Percentiles rank a stretch among this genome's conserved stretches.
These are phyloP conservation scores for Tephrocybe sp. DNA, from an alignment of 768 basidiomycete genomes.

Conservation along the genomic window DNA sequence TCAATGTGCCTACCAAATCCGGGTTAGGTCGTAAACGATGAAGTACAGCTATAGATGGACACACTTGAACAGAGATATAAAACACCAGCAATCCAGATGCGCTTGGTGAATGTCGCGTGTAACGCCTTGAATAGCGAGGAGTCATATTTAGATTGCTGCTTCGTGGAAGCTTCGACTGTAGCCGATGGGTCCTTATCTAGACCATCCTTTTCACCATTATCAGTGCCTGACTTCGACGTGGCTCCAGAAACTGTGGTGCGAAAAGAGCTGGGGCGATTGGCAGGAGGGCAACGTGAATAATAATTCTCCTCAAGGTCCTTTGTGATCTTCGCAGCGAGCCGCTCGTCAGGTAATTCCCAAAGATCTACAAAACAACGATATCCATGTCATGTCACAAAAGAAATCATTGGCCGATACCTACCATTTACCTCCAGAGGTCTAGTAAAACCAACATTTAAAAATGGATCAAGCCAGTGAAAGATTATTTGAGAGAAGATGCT, in stretches of 20 bases:
- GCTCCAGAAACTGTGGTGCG: neutral
- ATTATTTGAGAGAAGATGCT: conserved; percentile 36
- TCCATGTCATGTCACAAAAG: neutral
- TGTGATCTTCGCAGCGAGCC: conserved; percentile 32
- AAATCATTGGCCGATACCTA: conserved; percentile 13
- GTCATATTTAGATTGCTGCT: conserved; percentile 30
- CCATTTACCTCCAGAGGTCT: conserved; percentile 50
- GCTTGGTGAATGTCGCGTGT: conserved; percentile 40
- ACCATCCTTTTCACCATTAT: no score
- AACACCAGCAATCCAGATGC: conserved; percentile 47
- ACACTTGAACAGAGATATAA: conserved; percentile 43
- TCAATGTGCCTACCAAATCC: conserved; percentile 37
- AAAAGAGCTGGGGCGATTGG: conserved; percentile 28
- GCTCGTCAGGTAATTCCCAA: conserved; percentile 37
- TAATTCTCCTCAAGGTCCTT: conserved; percentile 38
- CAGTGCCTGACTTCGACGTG: neutral
- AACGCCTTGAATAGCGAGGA: conserved; percentile 49
- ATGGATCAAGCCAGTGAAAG: conserved; percentile 46
- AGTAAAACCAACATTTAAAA: conserved; percentile 46
- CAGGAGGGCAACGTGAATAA: conserved; percentile 40
- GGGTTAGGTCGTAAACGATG: conserved; percentile 3
- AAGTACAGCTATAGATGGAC: conserved; percentile 7
- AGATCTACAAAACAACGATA: conserved; percentile 32
- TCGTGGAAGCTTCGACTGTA: no score
- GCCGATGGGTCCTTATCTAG: no score